These are phyloP conservation scores for Hanseniaspora opuntiae DNA, from an alignment of 805 yeast genomes.

Conservation along the genomic window DNA sequence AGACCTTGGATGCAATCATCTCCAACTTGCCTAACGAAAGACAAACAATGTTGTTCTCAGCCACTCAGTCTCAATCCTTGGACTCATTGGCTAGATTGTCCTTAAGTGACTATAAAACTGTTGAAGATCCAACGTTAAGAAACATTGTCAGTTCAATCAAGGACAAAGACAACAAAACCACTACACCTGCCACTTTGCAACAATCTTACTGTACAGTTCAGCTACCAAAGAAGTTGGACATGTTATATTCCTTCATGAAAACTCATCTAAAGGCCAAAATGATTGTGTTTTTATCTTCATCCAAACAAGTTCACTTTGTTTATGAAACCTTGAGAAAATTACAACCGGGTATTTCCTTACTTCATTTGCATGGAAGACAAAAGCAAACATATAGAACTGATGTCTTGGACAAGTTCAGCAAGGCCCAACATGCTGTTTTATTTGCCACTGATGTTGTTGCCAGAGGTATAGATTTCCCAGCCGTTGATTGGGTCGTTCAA, in stretches of 20 bases:
- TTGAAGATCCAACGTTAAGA: slow-evolving; percentile 37
- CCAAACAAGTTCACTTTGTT: slow-evolving; percentile 81
- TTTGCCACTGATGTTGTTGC: slow-evolving; percentile 89
- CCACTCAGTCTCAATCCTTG: slow-evolving; percentile 76
- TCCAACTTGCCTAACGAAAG: slow-evolving; percentile 65
- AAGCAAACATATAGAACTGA: slow-evolving; percentile 82
- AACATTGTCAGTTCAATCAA: slow-evolving; percentile 40
- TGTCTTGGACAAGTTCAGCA: slow-evolving; percentile 61
- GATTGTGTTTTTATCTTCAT: slow-evolving; percentile 71
- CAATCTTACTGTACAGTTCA: slow-evolving; percentile 67
- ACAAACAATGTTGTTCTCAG: slow-evolving; percentile 75
- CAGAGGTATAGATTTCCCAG: slow-evolving; percentile 83
- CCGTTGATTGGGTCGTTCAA: slow-evolving; percentile 89
- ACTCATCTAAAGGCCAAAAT: slow-evolving; percentile 70
- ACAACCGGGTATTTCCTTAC: slow-evolving; percentile 81
- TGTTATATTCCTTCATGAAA: slow-evolving; percentile 72
- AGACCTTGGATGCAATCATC: slow-evolving; percentile 66
- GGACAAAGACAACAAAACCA: slow-evolving; percentile 13
- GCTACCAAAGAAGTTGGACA: slow-evolving; percentile 70
- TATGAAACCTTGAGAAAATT: slow-evolving; percentile 75
- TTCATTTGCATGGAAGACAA: slow-evolving; percentile 80
- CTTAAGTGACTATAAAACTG: slow-evolving; percentile 29
- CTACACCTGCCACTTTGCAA: slow-evolving; percentile 73
- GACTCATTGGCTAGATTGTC: slow-evolving; percentile 68
- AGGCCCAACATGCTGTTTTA: slow-evolving; percentile 66